Conservation (phyloP, 2,329 filamentous ascomycete genomes). For the Helminthosporium solani region DNA sequence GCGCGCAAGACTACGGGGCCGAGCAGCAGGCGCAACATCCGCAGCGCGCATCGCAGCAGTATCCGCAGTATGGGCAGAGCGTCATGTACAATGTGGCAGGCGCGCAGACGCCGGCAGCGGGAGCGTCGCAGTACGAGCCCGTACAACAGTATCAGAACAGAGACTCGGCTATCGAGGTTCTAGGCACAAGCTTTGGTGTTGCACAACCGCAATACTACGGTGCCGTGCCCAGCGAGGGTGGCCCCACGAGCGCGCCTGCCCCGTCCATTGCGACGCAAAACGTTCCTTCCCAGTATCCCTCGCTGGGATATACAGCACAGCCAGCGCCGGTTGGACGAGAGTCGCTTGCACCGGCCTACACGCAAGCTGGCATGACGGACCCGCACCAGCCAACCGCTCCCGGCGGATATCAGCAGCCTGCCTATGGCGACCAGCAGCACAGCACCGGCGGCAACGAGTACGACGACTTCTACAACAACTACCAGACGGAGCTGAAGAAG, state of each 20-base stretch:
- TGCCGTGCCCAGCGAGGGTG: slow-evolving; percentile 62
- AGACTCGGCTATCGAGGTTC: slow-evolving; percentile 70
- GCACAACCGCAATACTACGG: slow-evolving; percentile 66
- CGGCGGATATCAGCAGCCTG: slow-evolving; percentile 39
- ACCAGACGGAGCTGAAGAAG: slow-evolving; percentile 56
- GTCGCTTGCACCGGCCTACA: slow-evolving; percentile 53
- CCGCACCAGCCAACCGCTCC: slow-evolving; percentile 46
- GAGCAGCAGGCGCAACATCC: slow-evolving; percentile 53
- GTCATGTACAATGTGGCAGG: slow-evolving; percentile 75
- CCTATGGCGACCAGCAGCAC: slow-evolving; percentile 34
- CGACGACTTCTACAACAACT: slow-evolving; percentile 68
- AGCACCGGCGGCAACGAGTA: slow-evolving; percentile 50
- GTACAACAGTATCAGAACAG: slow-evolving; percentile 72
- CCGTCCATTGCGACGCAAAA: slow-evolving; percentile 60
- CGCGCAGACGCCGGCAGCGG: slow-evolving; percentile 42
- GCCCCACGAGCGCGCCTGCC: slow-evolving; percentile 60
- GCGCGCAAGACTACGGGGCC: slow-evolving; percentile 62
- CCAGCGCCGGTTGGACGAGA: slow-evolving; percentile 58
- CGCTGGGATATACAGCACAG: slow-evolving; percentile 61
- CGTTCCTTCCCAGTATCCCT: slow-evolving; percentile 64
- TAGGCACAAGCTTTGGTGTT: slow-evolving; percentile 66
- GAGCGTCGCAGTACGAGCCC: slow-evolving; percentile 69
- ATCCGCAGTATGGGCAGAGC: slow-evolving; percentile 58
- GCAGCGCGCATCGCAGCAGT: slow-evolving; percentile 54
- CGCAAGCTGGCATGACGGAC: slow-evolving; percentile 52